Conservation (phyloP, 2,329 filamentous ascomycete species). For the Herpotrichia juniperi region DNA sequence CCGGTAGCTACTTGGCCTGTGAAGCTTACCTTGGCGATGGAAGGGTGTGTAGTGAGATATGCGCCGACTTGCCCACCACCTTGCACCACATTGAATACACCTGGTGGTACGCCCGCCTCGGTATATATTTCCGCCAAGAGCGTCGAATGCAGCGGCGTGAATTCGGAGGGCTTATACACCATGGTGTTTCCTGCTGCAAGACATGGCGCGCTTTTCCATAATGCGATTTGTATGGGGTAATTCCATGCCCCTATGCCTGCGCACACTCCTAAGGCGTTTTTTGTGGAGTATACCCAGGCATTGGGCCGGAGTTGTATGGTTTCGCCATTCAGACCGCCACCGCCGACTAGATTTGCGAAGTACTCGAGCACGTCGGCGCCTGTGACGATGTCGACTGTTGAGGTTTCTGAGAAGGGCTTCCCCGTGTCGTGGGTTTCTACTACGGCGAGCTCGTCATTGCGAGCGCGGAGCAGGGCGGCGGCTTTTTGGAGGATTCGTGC, state of each 20-base stretch:
- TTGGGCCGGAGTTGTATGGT: constrained; percentile 74
- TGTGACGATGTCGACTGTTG: constrained; percentile 80
- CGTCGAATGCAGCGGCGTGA: constrained; percentile 82
- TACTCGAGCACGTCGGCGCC: constrained; percentile 87
- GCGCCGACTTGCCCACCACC: constrained; percentile 79
- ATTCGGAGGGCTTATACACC: constrained; percentile 90
- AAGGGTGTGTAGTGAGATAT: constrained; percentile 73
- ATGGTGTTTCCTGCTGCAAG: constrained; percentile 87
- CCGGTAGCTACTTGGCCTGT: constrained; percentile 87
- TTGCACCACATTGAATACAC: constrained; percentile 87
- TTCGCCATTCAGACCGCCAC: constrained; percentile 80
- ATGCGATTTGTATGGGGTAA: constrained; percentile 87
- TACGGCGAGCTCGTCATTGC: constrained; percentile 79
- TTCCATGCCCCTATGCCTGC: constrained; percentile 91
- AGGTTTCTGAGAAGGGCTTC: constrained; percentile 85
- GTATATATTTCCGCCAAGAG: constrained; percentile 76
- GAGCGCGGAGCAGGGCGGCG: constrained; percentile 72
- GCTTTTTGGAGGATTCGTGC: constrained; percentile 80
- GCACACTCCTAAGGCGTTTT: constrained; percentile 82
- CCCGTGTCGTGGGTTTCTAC: constrained; percentile 86
- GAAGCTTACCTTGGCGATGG: constrained; percentile 85
- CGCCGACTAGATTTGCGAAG: constrained; percentile 79
- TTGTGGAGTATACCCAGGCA: constrained; percentile 82
- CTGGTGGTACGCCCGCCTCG: constrained; percentile 78
- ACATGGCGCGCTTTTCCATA: constrained; percentile 89